Evolutionary conservation across 2,329 filamentous ascomycete genomes (phyloP).

Genomic region (Bertia moriformis): DNA sequence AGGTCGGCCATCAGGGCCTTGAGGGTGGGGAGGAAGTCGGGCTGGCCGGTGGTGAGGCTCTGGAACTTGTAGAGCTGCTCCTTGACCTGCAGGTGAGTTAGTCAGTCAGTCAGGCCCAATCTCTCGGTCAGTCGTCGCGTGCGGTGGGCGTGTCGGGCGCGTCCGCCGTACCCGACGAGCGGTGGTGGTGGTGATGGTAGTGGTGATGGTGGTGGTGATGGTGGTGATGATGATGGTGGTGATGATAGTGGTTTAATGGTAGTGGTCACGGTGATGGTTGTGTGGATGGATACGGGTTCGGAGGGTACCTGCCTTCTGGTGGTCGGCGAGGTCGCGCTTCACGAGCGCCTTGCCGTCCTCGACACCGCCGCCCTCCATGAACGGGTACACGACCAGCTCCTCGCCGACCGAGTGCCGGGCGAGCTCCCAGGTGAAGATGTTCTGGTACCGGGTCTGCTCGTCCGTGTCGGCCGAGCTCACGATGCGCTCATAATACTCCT

Average conservation of each 20-base stretch:
- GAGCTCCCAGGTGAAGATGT: slow-evolving; percentile 35
- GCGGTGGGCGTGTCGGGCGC: no score
- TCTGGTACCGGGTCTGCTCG: slow-evolving; percentile 26
- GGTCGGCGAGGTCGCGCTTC: no score
- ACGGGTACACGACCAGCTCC: slow-evolving; percentile 32
- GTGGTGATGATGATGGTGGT: no score
- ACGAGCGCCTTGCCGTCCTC: slow-evolving; percentile 19
- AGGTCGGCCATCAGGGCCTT: slow-evolving; percentile 23
- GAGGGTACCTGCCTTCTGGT: slow-evolving; percentile 11
- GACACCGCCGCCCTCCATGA: slow-evolving; percentile 22
- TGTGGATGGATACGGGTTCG: neutral
- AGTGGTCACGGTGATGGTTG: no score
- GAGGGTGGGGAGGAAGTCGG: slow-evolving; percentile 24
- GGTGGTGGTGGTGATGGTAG: no score
- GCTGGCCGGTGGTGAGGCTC: slow-evolving; percentile 17
- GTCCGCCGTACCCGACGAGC: no score
- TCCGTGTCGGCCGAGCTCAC: slow-evolving; percentile 22
- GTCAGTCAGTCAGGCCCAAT: neutral
- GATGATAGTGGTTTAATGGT: no score
- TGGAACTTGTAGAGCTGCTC: slow-evolving; percentile 28
- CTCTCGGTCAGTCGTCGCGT: no score
- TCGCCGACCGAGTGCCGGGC: slow-evolving; percentile 33
- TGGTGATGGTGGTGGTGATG: no score
- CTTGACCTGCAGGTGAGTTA: slow-evolving; percentile 21
- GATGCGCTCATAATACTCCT: slow-evolving; percentile 25